Evolutionary conservation across 1,284 basidiomycete species (phyloP), one percentile per base, ranked within the genome.

Genomic region (Fomitopsis palustris): DNA sequence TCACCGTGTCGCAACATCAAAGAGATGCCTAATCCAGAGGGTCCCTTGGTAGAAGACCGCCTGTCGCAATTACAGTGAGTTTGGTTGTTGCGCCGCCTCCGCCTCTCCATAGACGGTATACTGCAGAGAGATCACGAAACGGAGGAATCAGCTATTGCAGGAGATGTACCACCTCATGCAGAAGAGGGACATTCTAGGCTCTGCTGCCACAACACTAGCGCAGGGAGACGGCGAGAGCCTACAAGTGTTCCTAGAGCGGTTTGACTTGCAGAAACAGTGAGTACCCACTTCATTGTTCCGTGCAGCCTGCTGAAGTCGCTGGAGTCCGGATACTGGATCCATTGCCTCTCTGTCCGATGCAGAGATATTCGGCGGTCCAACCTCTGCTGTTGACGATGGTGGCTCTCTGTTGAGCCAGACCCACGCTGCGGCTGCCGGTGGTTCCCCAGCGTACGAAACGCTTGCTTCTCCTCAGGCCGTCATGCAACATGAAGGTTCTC

Each of bases 111-210:
- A 16, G 37, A 41, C 38, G 19, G 41, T 29, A 39, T 55, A 27
- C 25, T 33, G 17, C 59, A 90, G 88, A 68, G 78, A 77, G 63
- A 85, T 90, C 60, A 74, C 81, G 53, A 74, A 79, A 55, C 83
- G 82, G 64, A 77, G 88, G 70, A 85, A 87, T 82, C 83, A 77
- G 55, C 78, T 90, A 54, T 78, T 90, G 66, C 78, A 79, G 53
- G 81, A 90, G 70, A 84, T 90, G 83, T 87, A 83, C 72, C 72
- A 75, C 54, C 80, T 90, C 74, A 78, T 88, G 43, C 79, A 77
- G 60, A 76, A 77, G 62, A 80, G 81, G 65, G 75, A 81, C 55
- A 74, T 75, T 60, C 64, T 78, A 41, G 80, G 78, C 16, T 61
- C 73, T 35, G 65, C 79, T 38, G 65, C n/a, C n/a, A n/a, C 81